Conservation (phyloP, 1,284 basidiomycete genomes). For the Puccinia triticina region DNA sequence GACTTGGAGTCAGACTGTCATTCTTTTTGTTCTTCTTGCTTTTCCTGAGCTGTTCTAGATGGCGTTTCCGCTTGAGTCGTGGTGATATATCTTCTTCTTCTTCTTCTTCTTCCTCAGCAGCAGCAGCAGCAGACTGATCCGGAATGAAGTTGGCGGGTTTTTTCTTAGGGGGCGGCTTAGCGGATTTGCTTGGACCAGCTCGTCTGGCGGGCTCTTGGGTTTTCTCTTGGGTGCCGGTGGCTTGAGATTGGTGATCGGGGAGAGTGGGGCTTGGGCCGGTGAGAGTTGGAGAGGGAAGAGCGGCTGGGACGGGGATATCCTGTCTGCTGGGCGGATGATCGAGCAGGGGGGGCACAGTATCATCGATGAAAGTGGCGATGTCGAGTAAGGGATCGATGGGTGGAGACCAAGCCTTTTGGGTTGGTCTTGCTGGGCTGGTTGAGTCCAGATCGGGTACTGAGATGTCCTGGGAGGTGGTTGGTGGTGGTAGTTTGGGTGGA, state of each 20-base stretch:
- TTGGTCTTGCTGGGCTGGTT: no score
- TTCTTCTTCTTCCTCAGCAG: no score
- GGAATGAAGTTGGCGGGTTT: not conserved
- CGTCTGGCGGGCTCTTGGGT: not conserved
- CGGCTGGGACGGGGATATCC: not conserved
- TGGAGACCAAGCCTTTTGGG: not conserved
- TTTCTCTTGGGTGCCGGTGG: not conserved
- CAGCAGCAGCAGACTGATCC: not conserved
- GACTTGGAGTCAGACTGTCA: not conserved
- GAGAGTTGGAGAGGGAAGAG: not conserved
- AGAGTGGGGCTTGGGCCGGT: not conserved
- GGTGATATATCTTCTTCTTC: conserved; percentile 34
- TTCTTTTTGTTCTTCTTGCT: conserved; percentile 20
- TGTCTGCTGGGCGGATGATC: not conserved
- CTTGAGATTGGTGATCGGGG: not conserved
- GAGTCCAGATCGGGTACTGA: not conserved
- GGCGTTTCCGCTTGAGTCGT: conserved; percentile 25
- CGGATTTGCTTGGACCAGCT: not conserved
- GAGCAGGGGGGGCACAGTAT: not conserved
- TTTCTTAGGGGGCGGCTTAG: not conserved
- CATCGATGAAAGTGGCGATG: not conserved
- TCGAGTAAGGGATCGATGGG: conserved; percentile 25
- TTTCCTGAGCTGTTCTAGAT: conserved; percentile 18
- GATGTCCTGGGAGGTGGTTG: not conserved
- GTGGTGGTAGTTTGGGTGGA: not conserved